Base-by-base conservation (phyloP, 2,329 filamentous ascomycete genomes). In the Colletotrichum somersetense region DNA sequence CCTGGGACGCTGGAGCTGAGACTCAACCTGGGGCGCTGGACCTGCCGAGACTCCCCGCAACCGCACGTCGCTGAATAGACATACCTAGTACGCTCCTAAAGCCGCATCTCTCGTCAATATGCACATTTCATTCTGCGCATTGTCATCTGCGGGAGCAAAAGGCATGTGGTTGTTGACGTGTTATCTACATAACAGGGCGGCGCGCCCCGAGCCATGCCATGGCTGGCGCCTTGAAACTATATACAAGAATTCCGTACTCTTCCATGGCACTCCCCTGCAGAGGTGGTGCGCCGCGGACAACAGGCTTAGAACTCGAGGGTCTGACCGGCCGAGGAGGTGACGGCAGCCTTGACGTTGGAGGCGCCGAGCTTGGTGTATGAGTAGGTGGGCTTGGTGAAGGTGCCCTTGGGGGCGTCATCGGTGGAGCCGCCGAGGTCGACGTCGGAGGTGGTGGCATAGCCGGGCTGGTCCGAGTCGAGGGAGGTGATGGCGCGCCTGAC, bases 331-430 rank as follows among this genome's bases (percentile, higher is more conserved):
- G 73, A 79, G 66, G 78, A 77, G 18, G 77, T 76, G 63, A 89
- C 83, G 23, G 82, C 79, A 56, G 76, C 79, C 79, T 85, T 83
- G 66, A 89, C 85, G 59, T 81, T 85, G 42, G 73, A 79, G 4
- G 84, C 83, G 2, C 86, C 88, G 61, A 89, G 78, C n/a, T 78
- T 76, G 57, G 72, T 72, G 78, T 86, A 81, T 44, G 79, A 81
- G 80, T 91, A 90, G 52, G 79, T 77, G 77, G 91, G 90, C 44
- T 80, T 81, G 63, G 80, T 85, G 59, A 89, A 80, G n/a, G 84
- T 87, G 35, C 87, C 86, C 63, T 80, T 77, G 10, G 84, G 83
- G 6, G 88, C 89, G 44, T 82, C 79, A 78, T 88, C 88, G 42
- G 77, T 77, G 42, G 80, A 83, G 56, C 79, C 83, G 57, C 88